These are phyloP conservation scores for Vigna unguiculata DNA, from an alignment of 306 rosid genomes.

Conservation along the genomic window DNA sequence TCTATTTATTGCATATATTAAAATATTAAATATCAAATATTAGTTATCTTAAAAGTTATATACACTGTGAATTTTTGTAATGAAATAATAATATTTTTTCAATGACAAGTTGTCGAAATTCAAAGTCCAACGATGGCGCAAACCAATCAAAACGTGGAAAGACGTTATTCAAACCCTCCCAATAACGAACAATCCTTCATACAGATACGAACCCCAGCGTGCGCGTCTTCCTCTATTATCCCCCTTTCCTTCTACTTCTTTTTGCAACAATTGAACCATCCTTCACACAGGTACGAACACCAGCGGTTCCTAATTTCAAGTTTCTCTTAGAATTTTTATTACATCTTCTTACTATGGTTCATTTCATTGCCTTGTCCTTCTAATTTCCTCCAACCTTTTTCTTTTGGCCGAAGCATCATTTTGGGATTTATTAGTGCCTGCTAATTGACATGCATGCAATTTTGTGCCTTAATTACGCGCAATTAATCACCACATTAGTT, in stretches of 20 bases:
- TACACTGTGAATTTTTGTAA: too few relatives aligned
- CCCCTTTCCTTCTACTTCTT: slow-evolving; percentile 1
- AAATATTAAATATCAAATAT: too few relatives aligned
- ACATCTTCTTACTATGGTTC: not conserved
- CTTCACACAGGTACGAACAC: slow-evolving; percentile 15
- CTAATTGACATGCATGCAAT: slow-evolving; percentile 1
- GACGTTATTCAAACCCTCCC: not conserved
- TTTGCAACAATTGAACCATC: slow-evolving; percentile 9
- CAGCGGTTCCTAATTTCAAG: slow-evolving; percentile 25
- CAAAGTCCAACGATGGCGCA: not conserved
- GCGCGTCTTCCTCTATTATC: not conserved
- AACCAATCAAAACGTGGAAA: slow-evolving; percentile 18
- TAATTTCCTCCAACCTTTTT: not conserved
- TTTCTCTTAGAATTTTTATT: slow-evolving; percentile 4
- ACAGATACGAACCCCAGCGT: not conserved
- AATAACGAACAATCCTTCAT: not conserved
- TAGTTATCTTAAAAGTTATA: too few relatives aligned
- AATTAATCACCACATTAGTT: slow-evolving; percentile 23
- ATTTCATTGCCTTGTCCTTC: not conserved
- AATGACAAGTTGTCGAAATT: not conserved
- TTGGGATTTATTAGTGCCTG: not conserved
- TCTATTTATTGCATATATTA: too few relatives aligned
- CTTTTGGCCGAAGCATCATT: not conserved
- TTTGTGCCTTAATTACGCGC: not conserved
- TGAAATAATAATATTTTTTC: too few relatives aligned